These are phyloP conservation scores for Parascedosporium putredinis DNA, from an alignment of 2,329 filamentous ascomycete species.

Conservation along the genomic window DNA sequence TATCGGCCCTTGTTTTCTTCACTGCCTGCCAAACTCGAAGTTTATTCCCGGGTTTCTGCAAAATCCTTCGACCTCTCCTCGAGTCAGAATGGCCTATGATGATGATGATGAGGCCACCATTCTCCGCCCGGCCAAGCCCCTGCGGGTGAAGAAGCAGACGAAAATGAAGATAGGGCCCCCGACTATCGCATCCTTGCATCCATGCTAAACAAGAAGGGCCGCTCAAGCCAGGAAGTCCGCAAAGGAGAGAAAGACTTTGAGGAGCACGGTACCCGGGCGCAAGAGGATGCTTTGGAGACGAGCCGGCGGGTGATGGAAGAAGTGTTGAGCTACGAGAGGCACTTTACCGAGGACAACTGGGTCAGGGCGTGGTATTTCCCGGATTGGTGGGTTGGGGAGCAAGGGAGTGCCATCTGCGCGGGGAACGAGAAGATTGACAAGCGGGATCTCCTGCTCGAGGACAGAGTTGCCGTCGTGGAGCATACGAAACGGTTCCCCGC, in stretches of 20 bases:
- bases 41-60: background rate
- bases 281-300: conserved; percentile 66
- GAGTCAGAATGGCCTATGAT: conserved; percentile 27
- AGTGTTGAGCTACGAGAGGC: conserved; percentile 66
- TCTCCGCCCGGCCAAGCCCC: conserved; percentile 12
- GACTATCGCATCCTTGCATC: conserved; percentile 69
- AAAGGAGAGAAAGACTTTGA: conserved; percentile 98
- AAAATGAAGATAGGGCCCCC: conserved; percentile 68
- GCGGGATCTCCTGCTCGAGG: conserved; percentile 22
- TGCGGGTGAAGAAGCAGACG: conserved; percentile 22
- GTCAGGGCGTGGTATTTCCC: conserved; percentile 66
- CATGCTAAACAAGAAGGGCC: conserved; percentile 38
- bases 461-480: conserved; percentile 57
- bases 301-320: conserved; percentile 84
- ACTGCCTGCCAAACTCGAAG: no score
- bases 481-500: conserved; percentile 63
- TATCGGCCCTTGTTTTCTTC: no score
- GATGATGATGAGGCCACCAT: conserved; percentile 33
- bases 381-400: conserved; percentile 33
- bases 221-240: conserved; percentile 59
- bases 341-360: conserved; percentile 58
- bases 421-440: conserved; percentile 16
- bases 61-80: background rate
- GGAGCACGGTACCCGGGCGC: conserved; percentile 74
- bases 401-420: conserved; percentile 13